Evolutionary conservation across 331 rosid species (phyloP), one percentile per base, ranked within the genome.

Genomic region (Malus hybrid): DNA sequence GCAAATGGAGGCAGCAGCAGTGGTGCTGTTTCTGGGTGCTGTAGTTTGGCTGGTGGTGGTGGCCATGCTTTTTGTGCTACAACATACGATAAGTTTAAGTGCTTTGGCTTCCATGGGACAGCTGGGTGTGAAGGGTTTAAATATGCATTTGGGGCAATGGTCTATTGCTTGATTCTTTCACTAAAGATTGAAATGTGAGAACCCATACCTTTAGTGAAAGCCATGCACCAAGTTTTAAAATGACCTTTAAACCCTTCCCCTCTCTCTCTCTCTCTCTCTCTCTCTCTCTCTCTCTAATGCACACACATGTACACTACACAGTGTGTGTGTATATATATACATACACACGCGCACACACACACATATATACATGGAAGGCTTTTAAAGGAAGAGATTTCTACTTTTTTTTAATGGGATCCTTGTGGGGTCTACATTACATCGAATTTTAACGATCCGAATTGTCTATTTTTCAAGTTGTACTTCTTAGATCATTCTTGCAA

Each of bases 81-180:
- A 52, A 52, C 57, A 2, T 73, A 55, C 70, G 65, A 72, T 14
- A 24, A 18, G 28, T 15, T 73, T 39, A 31, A 72, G 81, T 73
- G 78, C 69, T 80, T 86, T 85, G 61, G 74, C 69, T 79, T 83
- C 80, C 79, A 73, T 80, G 78, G 56, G 77, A 67, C 22, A 65
- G 72, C 70, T 82, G 74, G 66, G 67, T 76, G 69, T 67, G 50
- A 42, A 16, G 59, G 78, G 74, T 81, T 89, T 87, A 91, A 86
- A 87, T 87, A 89, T 80, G 78, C 83, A 76, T 73, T 71, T 80
- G 71, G 71, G 65, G 79, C 68, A 85, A 69, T 34, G 76, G 71
- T 83, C 68, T 85, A 76, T 70, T 86, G 82, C 65, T 59, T 73
- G 71, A 69, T 80, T 88, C 80, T 66, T 75, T 73, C 79, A 65